Evolutionary conservation across 108 stramenopile genomes (phyloP), one percentile per base, ranked within the genome.

Genomic region (Skeletonema marinoi): DNA sequence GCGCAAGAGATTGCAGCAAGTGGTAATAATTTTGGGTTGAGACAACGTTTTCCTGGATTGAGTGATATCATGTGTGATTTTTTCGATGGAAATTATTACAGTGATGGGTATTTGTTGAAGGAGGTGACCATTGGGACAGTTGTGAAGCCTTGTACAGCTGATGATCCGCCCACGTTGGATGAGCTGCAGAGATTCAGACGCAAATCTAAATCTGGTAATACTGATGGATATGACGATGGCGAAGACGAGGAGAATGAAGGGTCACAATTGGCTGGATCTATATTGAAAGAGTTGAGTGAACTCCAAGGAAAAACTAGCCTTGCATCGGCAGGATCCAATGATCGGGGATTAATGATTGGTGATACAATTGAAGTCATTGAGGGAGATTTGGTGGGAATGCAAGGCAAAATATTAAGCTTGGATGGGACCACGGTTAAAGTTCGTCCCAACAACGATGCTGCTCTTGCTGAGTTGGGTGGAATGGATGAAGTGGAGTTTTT

Each of bases 321-420:
- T 50, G 77, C 88, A 6, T 74, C 74, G 4, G 46, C 75, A 12
- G 89, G 74, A 42, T 85, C 83, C 8, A 68, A 74, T 33, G 77
- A 73, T 50, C 66, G 77, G 60, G 95, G 93, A 13, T 60, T 98
- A 32, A 76, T 95, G 54, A 91, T 97, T 65, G 98, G 98, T 0
- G 99, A 99, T 74, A 95, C 92, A 11, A 88, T 99, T 50, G 92
- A 94, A 85, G 97, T 98, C 12, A 85, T 93, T 13, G 92, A 93
- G 44, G 99, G 99, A 32, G 99, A 98, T 85, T 90, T 98, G 68
- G 83, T 93, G 32, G 96, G 95, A 54, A 83, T 99, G 86, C 88
- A 89, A 70, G 99, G 97, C 25, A 94, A 93, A 78, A 86, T 98
- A 21, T 80, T 97, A 46, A 89, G 88, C 61, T 80, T 98, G 83